Evolutionary conservation across 2,329 filamentous ascomycete genomes (phyloP).

Genomic region (Sporothrix humicola): DNA sequence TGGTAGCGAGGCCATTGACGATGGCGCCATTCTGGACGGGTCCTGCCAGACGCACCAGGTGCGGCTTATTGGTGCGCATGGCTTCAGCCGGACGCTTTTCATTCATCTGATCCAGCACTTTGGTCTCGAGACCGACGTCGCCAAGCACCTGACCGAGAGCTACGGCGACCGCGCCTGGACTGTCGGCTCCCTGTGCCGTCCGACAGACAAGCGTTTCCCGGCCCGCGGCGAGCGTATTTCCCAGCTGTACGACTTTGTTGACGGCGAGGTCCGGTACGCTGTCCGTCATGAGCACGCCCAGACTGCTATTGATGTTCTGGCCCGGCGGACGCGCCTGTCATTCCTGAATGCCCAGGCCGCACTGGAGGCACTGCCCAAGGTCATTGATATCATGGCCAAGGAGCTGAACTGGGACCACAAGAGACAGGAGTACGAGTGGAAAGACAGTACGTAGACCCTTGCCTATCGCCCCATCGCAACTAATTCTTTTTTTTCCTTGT

Average conservation of each 20-base stretch:
- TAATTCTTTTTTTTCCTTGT: not conserved
- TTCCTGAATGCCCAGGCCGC: constrained; percentile 93
- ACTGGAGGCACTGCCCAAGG: constrained; percentile 79
- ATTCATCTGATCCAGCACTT: constrained; percentile 96
- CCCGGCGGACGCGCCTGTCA: constrained; percentile 79
- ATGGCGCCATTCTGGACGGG: constrained; percentile 73
- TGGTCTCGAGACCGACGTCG: constrained; percentile 91
- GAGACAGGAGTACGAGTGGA: constrained; percentile 80
- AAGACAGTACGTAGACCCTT: constrained; percentile 55
- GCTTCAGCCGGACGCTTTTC: constrained; percentile 82
- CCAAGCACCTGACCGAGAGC: constrained; percentile 82
- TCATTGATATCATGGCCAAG: constrained; percentile 88
- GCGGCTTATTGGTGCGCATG: constrained; percentile 76
- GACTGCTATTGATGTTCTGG: constrained; percentile 85
- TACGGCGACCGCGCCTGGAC: constrained; percentile 95
- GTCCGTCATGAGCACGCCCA: constrained; percentile 90
- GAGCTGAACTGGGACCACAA: constrained; percentile 79
- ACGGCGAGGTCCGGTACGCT: constrained; percentile 89
- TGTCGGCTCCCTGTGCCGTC: constrained; percentile 79
- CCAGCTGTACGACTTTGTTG: constrained; percentile 83
- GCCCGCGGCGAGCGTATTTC: constrained; percentile 81
- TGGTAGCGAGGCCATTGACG: constrained; percentile 70
- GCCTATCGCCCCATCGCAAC: not conserved
- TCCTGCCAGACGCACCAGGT: constrained; percentile 76
- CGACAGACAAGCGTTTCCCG: constrained; percentile 80